Evolutionary conservation across 2,329 filamentous ascomycete genomes (phyloP).

Genomic region (Beauveria caledonica): DNA sequence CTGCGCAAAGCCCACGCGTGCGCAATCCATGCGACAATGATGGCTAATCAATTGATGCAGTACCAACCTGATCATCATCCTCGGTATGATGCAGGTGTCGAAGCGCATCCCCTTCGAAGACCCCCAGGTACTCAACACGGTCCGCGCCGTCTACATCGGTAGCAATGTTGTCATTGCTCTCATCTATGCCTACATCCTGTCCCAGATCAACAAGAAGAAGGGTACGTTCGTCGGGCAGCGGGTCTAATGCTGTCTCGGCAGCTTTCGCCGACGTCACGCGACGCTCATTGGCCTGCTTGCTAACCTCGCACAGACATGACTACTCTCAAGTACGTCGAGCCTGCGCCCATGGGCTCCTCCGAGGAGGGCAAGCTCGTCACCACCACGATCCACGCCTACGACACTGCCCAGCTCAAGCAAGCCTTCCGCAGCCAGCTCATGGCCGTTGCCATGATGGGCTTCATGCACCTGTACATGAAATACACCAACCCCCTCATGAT

Average conservation of each 20-base stretch:
- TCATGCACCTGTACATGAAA: conserved; percentile 99
- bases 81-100: conserved; percentile 96
- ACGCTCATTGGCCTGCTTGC: background rate
- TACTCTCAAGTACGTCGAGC: conserved; percentile 97
- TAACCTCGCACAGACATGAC: conserved; percentile 62
- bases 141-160: conserved; percentile 45
- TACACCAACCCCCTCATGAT: conserved; percentile 99
- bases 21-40: background rate
- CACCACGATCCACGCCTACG: conserved; percentile 94
- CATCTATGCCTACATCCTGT: conserved; percentile 79
- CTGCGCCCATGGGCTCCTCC: conserved; percentile 80
- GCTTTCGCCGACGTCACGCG: background rate
- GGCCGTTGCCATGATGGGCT: conserved; percentile 94
- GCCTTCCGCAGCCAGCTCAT: conserved; percentile 88
- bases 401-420: conserved; percentile 73
- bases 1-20: background rate
- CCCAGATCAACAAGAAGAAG: conserved; percentile 91
- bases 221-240: conserved; percentile 46
- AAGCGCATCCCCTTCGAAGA: conserved; percentile 95
- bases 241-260: background rate
- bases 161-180: conserved; percentile 75
- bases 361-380: conserved; percentile 96
- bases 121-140: conserved; percentile 49
- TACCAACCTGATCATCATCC: conserved; percentile 88
- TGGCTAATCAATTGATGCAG: conserved; percentile 35